A percentile compares a stretch with the other conserved stretches of the same genome.
Conservation (phyloP, 1,139 yeast genomes). For the Candida tetrigidarum region DNA sequence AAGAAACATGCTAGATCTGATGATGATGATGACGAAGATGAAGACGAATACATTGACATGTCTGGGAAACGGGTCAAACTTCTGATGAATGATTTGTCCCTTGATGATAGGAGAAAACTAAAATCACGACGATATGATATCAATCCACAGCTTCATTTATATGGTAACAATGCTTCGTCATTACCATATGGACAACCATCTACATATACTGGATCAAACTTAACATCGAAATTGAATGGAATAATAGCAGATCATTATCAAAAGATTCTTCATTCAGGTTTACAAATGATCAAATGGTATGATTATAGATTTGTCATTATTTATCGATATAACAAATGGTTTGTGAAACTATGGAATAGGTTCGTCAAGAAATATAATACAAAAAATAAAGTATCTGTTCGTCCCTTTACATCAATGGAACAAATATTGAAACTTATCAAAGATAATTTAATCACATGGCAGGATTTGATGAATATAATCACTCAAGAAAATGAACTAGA, state of each 20-base stretch:
- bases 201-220: slow-evolving; percentile 13
- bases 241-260: slow-evolving; percentile 14
- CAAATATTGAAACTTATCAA: slow-evolving; percentile 28
- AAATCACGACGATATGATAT: slow-evolving; percentile 6
- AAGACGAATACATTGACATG: slow-evolving; percentile 12
- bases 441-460: slow-evolving; percentile 24
- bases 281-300: slow-evolving; percentile 26
- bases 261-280: slow-evolving; percentile 9
- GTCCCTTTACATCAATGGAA: slow-evolving; percentile 26
- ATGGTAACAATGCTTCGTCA: too few relatives aligned
- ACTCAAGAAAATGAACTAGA: slow-evolving; percentile 33
- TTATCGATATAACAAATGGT: slow-evolving; percentile 40
- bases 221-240: slow-evolving; percentile 15
- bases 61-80: slow-evolving; percentile 19
- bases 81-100: slow-evolving; percentile 16
- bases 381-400: slow-evolving; percentile 22
- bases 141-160: slow-evolving; percentile 12
- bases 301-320: slow-evolving; percentile 28
- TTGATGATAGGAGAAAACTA: slow-evolving; percentile 9
- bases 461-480: slow-evolving; percentile 31
- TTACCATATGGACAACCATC: too few relatives aligned
- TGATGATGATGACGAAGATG: slow-evolving; percentile 14
- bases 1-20: slow-evolving; percentile 14
- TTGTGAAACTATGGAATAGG: slow-evolving; percentile 40
- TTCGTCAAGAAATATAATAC: slow-evolving; percentile 37